These are phyloP conservation scores for Pilatotrama ljubarskyi DNA, from an alignment of 768 basidiomycete genomes.

Conservation along the genomic window DNA sequence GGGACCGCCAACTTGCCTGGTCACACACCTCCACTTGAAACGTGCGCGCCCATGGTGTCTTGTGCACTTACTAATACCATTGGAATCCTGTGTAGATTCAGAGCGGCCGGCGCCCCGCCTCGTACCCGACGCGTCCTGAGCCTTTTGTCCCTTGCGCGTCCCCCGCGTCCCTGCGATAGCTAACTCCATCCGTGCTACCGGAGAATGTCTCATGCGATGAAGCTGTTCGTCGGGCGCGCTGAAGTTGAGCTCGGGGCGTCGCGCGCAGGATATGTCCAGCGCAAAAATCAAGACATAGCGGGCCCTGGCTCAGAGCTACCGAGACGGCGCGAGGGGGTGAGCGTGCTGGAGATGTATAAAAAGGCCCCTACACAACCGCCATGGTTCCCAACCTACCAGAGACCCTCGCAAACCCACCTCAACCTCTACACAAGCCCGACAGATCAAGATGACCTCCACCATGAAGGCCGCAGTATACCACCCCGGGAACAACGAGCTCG, in stretches of 20 bases:
- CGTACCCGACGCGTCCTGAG: no score
- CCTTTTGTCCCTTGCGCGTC: no score
- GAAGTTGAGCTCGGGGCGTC: not conserved
- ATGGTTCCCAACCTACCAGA: not conserved
- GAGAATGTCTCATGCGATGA: not conserved
- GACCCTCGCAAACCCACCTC: not conserved
- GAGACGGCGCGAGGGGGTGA: no score
- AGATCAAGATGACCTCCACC: not conserved
- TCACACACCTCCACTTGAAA: no score
- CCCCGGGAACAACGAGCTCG: constrained; percentile 38
- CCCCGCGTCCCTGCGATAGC: no score
- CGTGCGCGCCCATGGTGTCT: no score
- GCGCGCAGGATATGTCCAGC: not conserved
- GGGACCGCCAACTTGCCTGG: no score
- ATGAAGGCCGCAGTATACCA: constrained; percentile 13
- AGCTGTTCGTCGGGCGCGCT: not conserved
- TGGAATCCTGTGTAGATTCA: no score
- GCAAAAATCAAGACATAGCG: not conserved
- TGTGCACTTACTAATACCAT: no score
- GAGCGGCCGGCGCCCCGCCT: no score
- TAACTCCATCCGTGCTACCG: not conserved
- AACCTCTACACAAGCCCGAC: not conserved
- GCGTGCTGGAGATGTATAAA: not conserved
- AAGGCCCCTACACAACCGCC: not conserved
- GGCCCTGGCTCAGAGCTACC: not conserved